A percentile compares a stretch with the other conserved stretches of the same genome.
These are phyloP conservation scores for Penicillium occitanis DNA, from an alignment of 2,329 filamentous ascomycete species.

Conservation along the genomic window DNA sequence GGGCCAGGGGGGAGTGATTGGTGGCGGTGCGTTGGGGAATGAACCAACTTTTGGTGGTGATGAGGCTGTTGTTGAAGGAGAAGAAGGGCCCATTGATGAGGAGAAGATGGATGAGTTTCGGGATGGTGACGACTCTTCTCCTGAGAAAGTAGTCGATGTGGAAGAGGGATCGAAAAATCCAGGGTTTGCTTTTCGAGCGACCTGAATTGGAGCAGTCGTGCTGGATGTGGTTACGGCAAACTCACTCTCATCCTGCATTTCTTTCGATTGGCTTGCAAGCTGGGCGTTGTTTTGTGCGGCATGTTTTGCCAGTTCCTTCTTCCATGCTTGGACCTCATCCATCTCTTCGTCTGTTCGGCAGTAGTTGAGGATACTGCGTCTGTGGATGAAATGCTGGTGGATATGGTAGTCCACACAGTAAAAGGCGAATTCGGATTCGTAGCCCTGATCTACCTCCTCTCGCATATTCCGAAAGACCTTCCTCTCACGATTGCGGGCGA, in stretches of 20 bases:
- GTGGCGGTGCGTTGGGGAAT: constrained; percentile 3
- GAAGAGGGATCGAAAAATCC: background rate
- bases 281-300: constrained; percentile 9
- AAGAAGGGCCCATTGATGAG: background rate
- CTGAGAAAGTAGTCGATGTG: background rate
- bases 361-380: constrained; percentile 28
- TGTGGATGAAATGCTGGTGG: constrained; percentile 31
- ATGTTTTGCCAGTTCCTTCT: constrained; percentile 24
- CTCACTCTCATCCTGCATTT: constrained; percentile 5
- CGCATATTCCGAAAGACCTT: constrained; percentile 20
- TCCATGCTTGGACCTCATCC: constrained; percentile 30
- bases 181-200: background rate
- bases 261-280: background rate
- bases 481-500: constrained; percentile 18
- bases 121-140: constrained; percentile 11
- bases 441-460: constrained; percentile 20
- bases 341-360: constrained; percentile 34
- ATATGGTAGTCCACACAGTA: constrained; percentile 37
- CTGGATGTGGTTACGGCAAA: background rate
- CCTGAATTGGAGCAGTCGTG: background rate
- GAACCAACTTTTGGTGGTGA: constrained; percentile 17
- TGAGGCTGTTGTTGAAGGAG: constrained; percentile 17
- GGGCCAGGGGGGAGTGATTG: constrained; percentile 13
- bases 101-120: constrained; percentile 18
- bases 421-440: constrained; percentile 27